Base-by-base conservation (phyloP, 31 red algal genomes). In the Asparagopsis taxiformis region DNA sequence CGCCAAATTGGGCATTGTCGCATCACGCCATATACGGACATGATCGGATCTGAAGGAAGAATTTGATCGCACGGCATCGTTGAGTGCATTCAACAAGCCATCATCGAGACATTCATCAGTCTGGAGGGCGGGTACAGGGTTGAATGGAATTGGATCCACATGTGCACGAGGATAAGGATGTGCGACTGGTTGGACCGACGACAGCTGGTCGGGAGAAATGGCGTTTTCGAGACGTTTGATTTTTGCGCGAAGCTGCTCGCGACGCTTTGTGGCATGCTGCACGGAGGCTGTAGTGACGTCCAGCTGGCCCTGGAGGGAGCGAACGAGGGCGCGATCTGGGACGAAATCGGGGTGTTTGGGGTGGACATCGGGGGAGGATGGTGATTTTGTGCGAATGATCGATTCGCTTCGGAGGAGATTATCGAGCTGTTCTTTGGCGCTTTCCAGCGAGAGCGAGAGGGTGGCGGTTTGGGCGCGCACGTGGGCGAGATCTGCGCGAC, bases 1-100 rank as follows among this genome's bases (percentile, higher is more conserved):
- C 35, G 63, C 81, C 32, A 85, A 44, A 38, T 85, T 85, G 11
- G 81, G 81, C 81, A 85, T 74, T 35, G 81, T 75, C 10, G 65
- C 62, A 35, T 85, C 81, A 1, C 81, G 69, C 81, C 81, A 85
- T 21, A 85, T 85, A 17, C 59, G 34, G 7, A 67, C 65, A 41
- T 83, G 79, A 41, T 83, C 79, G 17, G 55, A 68, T 22, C 79
- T 55, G 55, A 83, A 83, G 0, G 79, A 56, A 33, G 67, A 64
- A 34, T 66, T 65, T 0, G 52, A 34, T 29, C 35, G 39, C 17
- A 34, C 57, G 17, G 55, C 67, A n/a, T 83, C 64, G 17, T 65
- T 65, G 10, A 83, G 35, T 20, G 51, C 55, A 2, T 9, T 10
- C 23, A 83, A 25, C 36, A 72, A 39, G n/a, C 43, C 49, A 1